phyloP scores from a whole-genome alignment of 225 moss, liverwort and hornwort species.

The Thuidium tamariscinum region DNA sequence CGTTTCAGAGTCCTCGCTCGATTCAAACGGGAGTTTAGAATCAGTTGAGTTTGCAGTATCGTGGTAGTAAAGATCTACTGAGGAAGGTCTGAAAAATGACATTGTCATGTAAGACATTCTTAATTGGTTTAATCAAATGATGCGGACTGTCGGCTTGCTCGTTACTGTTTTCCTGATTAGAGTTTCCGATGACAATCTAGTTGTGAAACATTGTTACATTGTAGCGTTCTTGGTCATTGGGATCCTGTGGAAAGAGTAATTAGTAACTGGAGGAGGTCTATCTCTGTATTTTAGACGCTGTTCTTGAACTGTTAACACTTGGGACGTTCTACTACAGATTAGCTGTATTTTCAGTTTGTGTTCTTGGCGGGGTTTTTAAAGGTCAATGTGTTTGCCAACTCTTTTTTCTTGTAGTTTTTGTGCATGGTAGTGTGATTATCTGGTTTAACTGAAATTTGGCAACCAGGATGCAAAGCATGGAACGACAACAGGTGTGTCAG shows the following conservation, averaged over 20 bases:
- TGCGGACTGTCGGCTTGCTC: background rate
- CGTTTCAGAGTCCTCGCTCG: background rate
- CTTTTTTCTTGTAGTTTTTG: background rate
- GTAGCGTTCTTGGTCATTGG: background rate
- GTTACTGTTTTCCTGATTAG: background rate
- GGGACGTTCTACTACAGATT: background rate
- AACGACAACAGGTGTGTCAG: conserved; percentile 86
- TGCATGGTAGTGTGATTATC: background rate
- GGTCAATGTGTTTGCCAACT: background rate
- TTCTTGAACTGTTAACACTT: background rate
- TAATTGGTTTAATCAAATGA: background rate
- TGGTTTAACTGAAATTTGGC: background rate
- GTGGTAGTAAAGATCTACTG: background rate
- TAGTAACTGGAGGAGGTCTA: background rate
- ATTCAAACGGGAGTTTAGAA: background rate
- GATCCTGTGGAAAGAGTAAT: background rate
- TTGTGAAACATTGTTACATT: background rate
- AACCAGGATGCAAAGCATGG: conserved; percentile 69
- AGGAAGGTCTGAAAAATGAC: background rate
- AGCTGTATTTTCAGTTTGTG: background rate
- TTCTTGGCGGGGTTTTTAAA: background rate
- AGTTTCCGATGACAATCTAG: background rate
- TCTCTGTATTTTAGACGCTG: background rate
- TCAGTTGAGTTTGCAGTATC: background rate
- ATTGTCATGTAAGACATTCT: background rate